Base-by-base conservation (phyloP, 306 rosid species). In the Cucumis melo region DNA sequence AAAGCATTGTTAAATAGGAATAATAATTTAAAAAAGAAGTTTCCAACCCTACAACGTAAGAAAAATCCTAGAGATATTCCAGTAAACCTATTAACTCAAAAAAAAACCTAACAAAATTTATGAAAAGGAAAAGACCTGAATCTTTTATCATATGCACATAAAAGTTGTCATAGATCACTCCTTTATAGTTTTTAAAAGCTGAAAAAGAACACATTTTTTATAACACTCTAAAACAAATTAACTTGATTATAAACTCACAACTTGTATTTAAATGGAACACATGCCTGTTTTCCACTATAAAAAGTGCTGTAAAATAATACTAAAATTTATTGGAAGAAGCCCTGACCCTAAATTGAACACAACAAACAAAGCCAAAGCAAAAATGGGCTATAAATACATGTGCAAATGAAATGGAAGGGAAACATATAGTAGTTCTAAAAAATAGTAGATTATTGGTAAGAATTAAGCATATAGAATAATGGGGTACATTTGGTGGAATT, bases 401-500 rank as follows among this genome's bases (percentile, higher is more conserved):
- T n/a, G 10, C 8, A 34, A 67, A n/a, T 8, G 11, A 51, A 4
- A 3, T 46, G 16, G 16, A 8, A 2, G 51, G 5, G 56, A 51
- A 51, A 6, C 56, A 16, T 51, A 65, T 51, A 65, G 8, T 20
- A 65, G 6, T 10, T 15, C 11, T 3, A 44, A 1, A 10, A 23
- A 59, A 59, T 12, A 63, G 13, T 7, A 67, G 51, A 20, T 39
- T 66, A 61, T 61, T 61, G 19, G 6, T 48, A 48, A 17, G 29
- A 27, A 27, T 27, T 14, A 51, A 51, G 6, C 17, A 19, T 8
- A 72, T 15, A 29, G 5, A 29, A 74, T 74, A 17, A 74, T 74
- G 77, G 64, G 59, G 48, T 27, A 76, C 51, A 75, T 29, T 9
- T 75, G 77, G 76, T 77, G 80, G 15, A 32, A 77, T 66, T 82